Evolutionary conservation across 805 yeast genomes (phyloP).

Genomic region (Suhomyces canberraensis): DNA sequence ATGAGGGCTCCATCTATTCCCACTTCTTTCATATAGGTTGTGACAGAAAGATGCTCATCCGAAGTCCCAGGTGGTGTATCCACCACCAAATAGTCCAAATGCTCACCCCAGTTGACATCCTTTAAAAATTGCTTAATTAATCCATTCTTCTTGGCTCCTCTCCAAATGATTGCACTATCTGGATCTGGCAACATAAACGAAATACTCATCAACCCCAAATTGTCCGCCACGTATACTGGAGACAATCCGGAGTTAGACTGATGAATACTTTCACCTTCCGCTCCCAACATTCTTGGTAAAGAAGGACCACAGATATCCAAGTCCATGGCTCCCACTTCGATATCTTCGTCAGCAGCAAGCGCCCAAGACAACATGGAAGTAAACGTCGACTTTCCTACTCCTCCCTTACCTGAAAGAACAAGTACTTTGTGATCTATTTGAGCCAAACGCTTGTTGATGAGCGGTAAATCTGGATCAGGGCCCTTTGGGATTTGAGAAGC

Average conservation of each 20-base stretch:
- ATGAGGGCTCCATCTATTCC: slow-evolving; percentile 95
- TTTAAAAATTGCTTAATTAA: slow-evolving; percentile 88
- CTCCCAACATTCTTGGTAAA: slow-evolving; percentile 90
- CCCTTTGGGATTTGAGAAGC: slow-evolving; percentile 81
- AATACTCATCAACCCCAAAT: slow-evolving; percentile 91
- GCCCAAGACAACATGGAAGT: slow-evolving; percentile 98
- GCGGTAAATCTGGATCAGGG: slow-evolving; percentile 89
- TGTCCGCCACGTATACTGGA: slow-evolving; percentile 94
- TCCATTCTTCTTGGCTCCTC: slow-evolving; percentile 94
- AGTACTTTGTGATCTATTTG: slow-evolving; percentile 73
- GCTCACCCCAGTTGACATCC: slow-evolving; percentile 92
- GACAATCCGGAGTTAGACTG: slow-evolving; percentile 93
- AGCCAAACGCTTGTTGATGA: slow-evolving; percentile 64
- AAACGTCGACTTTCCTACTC: slow-evolving; percentile 97
- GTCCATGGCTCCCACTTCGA: slow-evolving; percentile 96
- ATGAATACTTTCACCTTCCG: slow-evolving; percentile 80
- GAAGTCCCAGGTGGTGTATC: slow-evolving; percentile 99
- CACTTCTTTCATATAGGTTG: slow-evolving; percentile 79
- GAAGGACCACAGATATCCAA: slow-evolving; percentile 98
- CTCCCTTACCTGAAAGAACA: slow-evolving; percentile 83
- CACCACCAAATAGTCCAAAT: slow-evolving; percentile 75
- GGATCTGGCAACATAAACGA: slow-evolving; percentile 91
- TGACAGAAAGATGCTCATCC: slow-evolving; percentile 92
- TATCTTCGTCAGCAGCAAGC: slow-evolving; percentile 68
- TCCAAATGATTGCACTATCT: slow-evolving; percentile 94